Evolutionary conservation across 192 early-diverging fungal species (phyloP), one percentile per base, ranked within the genome.

Genomic region (Umbelopsis sp.): DNA sequence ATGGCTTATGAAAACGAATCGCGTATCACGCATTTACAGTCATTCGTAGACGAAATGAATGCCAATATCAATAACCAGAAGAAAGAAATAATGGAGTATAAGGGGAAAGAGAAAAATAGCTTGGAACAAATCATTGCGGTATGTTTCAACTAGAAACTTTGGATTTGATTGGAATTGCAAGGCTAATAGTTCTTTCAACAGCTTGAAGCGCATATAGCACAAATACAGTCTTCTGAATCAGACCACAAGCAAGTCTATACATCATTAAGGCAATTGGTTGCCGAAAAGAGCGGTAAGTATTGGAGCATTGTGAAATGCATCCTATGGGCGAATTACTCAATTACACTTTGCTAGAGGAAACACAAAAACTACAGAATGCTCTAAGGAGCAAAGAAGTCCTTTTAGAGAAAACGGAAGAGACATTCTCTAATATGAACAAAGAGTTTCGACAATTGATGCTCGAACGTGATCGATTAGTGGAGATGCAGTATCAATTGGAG

Each of bases 1-100:
- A 74, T 82, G 68, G 68, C 81, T 33, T 75, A 75, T 70, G 75
- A 82, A 66, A 76, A 82, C 71, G 81, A 82, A 35, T 75, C 80
- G 67, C 78, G 75, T 49, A 82, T 82, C 53, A 69, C 74, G 12
- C 64, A 73, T 33, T 46, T 82, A 50, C 77, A 79, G 50, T 71
- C 80, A n/a, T 74, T 67, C 46, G 72, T 82, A 20, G 81, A 80
- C 33, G 81, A 82, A 44, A 79, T 80, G 71, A 82, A 73, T 23
- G 35, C 70, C 21, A 70, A 80, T 45, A 66, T 82, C 4, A 51
- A 37, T 13, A 71, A 68, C 37, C 75, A 80, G 49, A 80, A 80
- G 50, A 61, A 66, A 23, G 81, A 82, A 22, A 73, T 82, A 64
- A 53, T 70, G 22, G 81, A 82, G 66, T 80, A 77, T 65, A 82